phyloP scores from a whole-genome alignment of 2,329 filamentous ascomycete species.

The Tolypocladium inflatum region DNA sequence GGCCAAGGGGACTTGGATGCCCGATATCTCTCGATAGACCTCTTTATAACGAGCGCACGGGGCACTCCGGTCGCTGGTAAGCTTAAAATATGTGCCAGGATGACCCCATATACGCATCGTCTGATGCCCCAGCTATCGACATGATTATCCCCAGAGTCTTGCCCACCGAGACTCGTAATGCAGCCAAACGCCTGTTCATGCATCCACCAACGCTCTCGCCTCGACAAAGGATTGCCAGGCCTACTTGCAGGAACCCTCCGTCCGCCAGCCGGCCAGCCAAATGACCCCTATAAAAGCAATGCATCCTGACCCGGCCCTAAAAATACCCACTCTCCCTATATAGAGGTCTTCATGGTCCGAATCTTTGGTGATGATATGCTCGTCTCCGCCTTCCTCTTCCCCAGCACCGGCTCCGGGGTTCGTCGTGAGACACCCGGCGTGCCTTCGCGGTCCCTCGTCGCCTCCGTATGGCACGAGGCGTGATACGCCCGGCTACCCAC shows the following conservation, averaged over 20 bases:
- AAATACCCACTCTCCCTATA: conserved; percentile 7
- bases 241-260: not conserved
- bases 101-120: not conserved
- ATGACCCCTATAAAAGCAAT: not conserved
- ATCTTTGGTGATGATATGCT: conserved; percentile 28
- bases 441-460: conserved; percentile 53
- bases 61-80: not conserved
- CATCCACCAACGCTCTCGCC: not conserved
- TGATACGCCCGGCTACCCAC: conserved; percentile 78
- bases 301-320: not conserved
- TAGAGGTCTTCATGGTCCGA: conserved; percentile 24
- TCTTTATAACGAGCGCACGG: not conserved
- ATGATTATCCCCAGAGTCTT: not conserved
- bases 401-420: conserved; percentile 57
- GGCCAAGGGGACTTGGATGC: not conserved
- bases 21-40: too few species aligned
- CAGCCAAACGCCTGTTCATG: not conserved
- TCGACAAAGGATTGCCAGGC: not conserved
- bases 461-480: conserved; percentile 79
- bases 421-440: conserved; percentile 31
- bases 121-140: not conserved
- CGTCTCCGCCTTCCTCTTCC: conserved; percentile 68
- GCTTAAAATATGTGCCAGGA: not conserved
- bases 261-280: not conserved
- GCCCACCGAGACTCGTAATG: not conserved